Conservation (phyloP, 2,329 filamentous ascomycete genomes). For the Pseudodiploospora longispora region DNA sequence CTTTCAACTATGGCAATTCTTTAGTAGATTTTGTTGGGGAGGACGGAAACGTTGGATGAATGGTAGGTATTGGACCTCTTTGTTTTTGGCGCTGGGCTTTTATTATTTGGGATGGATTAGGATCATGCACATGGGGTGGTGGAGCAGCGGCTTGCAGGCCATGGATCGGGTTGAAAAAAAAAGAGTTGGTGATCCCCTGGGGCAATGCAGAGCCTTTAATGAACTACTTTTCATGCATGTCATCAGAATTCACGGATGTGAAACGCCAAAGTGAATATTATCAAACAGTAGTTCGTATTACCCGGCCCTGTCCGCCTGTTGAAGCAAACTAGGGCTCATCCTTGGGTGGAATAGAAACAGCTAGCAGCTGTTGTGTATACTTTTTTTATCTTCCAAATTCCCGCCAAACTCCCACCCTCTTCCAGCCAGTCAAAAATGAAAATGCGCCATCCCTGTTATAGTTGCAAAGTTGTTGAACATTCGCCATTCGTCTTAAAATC, state of each 20-base stretch:
- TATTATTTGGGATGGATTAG: background rate
- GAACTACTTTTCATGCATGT: background rate
- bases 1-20: too few relatives aligned
- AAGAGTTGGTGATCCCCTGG: background rate
- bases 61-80: background rate
- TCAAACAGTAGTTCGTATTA: background rate
- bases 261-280: background rate
- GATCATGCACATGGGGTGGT: background rate
- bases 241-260: background rate
- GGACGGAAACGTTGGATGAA: too few relatives aligned
- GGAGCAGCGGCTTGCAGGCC: background rate
- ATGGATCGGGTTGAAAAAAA: background rate
- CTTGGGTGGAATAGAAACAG: conserved; percentile 12
- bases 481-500: conserved; percentile 9
- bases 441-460: conserved; percentile 13
- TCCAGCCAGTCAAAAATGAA: conserved; percentile 9
- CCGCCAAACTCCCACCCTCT: conserved; percentile 11
- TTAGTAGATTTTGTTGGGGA: too few relatives aligned
- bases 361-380: conserved; percentile 1
- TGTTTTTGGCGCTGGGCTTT: background rate
- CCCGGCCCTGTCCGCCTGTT: conserved; percentile 8
- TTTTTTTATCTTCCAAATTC: conserved; percentile 3
- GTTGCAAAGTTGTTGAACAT: conserved; percentile 19
- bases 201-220: conserved; percentile 8
- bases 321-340: conserved; percentile 8